A percentile compares a stretch with the other conserved stretches of the same genome.
Evolutionary conservation across 2,329 filamentous ascomycete species (phyloP).

Genomic region (Zymoseptoria pseudotritici): DNA sequence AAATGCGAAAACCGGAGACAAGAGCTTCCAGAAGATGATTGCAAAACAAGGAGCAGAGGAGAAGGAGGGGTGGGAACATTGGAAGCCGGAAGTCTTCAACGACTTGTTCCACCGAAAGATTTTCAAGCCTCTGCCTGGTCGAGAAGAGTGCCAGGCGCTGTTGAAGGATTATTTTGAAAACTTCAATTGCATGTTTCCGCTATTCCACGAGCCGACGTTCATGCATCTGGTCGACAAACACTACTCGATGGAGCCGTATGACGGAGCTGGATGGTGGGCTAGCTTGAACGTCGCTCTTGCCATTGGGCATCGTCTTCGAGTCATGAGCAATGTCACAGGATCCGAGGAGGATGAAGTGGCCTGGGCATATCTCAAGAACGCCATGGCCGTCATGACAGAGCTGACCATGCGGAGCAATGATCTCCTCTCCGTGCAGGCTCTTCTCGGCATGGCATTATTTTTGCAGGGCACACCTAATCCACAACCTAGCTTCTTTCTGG

Average conservation of each 20-base stretch:
- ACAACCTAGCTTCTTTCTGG: slow-evolving; percentile 84
- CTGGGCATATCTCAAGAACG: slow-evolving; percentile 94
- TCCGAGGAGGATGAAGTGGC: slow-evolving; percentile 89
- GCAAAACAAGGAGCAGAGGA: slow-evolving; percentile 75
- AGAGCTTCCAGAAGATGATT: slow-evolving; percentile 91
- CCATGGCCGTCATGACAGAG: slow-evolving; percentile 86
- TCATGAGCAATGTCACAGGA: slow-evolving; percentile 90
- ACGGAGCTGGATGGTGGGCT: slow-evolving; percentile 97
- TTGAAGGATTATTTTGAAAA: slow-evolving; percentile 95
- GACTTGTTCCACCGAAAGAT: slow-evolving; percentile 82
- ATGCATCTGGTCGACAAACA: slow-evolving; percentile 95
- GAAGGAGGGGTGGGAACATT: slow-evolving; percentile 92
- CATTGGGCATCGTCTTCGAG: slow-evolving; percentile 84
- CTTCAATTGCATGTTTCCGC: slow-evolving; percentile 97
- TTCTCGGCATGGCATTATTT: slow-evolving; percentile 89
- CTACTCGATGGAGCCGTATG: slow-evolving; percentile 85
- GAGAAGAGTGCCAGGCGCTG: slow-evolving; percentile 78
- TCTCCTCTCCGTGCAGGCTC: slow-evolving; percentile 84
- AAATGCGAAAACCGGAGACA: slow-evolving; percentile 94
- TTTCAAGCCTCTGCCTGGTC: slow-evolving; percentile 75
- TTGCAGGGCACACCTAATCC: slow-evolving; percentile 95
- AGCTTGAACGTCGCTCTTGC: slow-evolving; percentile 89
- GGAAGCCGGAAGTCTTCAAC: slow-evolving; percentile 95
- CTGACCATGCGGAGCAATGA: slow-evolving; percentile 95
- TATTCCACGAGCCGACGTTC: slow-evolving; percentile 96